phyloP scores from a whole-genome alignment of 306 rosid genomes.

The Argentina anserina region DNA sequence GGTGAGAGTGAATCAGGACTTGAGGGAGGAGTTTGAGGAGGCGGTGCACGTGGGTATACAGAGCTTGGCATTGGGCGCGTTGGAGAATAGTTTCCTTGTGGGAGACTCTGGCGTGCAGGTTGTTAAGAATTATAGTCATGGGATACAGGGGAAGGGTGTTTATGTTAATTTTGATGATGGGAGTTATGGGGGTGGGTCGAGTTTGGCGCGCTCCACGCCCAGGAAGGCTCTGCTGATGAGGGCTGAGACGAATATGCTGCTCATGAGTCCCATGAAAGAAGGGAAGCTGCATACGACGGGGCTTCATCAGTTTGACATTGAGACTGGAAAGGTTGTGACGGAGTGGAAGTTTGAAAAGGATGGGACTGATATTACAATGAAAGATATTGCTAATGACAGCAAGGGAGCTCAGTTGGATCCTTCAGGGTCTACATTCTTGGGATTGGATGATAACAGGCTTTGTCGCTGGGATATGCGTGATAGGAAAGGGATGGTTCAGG shows the following conservation, averaged over 20 bases:
- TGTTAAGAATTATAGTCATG: conserved; percentile 78
- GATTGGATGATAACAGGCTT: conserved; percentile 94
- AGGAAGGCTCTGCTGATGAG: conserved; percentile 85
- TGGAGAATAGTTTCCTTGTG: conserved; percentile 91
- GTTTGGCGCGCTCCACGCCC: conserved; percentile 51
- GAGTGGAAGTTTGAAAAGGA: conserved; percentile 93
- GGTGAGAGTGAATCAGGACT: conserved; percentile 47
- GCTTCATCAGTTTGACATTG: conserved; percentile 92
- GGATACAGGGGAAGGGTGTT: conserved; percentile 92
- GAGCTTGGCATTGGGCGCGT: conserved; percentile 90
- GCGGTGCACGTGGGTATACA: conserved; percentile 82
- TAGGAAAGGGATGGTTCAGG: conserved; percentile 83
- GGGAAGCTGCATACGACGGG: conserved; percentile 72
- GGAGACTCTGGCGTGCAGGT: conserved; percentile 85
- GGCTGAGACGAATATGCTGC: conserved; percentile 95
- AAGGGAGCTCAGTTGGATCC: conserved; percentile 97
- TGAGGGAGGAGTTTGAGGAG: conserved; percentile 90
- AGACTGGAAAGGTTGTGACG: conserved; percentile 82
- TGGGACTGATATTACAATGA: conserved; percentile 90
- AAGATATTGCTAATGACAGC: conserved; percentile 81
- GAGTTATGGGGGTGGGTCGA: conserved; percentile 23
- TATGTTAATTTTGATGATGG: conserved; percentile 69
- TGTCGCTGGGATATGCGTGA: conserved; percentile 99
- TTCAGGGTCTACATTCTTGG: conserved; percentile 84
- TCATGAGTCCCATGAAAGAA: conserved; percentile 81